Conservation (phyloP, 2,329 filamentous ascomycete species). For the Alternaria brassicicola region DNA sequence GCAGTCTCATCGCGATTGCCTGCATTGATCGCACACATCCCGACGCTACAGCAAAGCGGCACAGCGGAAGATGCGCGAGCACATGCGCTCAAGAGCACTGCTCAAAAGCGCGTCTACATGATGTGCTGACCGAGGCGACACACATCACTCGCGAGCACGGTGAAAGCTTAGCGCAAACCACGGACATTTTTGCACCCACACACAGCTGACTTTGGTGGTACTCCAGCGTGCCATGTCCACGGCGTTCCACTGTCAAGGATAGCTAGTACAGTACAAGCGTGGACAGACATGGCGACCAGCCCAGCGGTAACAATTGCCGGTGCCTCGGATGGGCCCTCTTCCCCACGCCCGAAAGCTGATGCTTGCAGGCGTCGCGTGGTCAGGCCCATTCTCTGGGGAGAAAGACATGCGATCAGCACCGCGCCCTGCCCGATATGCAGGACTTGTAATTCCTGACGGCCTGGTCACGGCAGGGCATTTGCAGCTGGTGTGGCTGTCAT, state of each 20-base stretch:
- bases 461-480: background rate
- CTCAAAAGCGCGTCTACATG: background rate
- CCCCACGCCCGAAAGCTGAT: slow-evolving; percentile 21
- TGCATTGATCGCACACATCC: background rate
- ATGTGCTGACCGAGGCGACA: background rate
- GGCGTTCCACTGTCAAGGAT: background rate
- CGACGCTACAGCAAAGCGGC: background rate
- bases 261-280: background rate
- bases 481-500: slow-evolving; percentile 2
- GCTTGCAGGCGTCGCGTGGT: slow-evolving; percentile 15
- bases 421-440: background rate
- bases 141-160: background rate
- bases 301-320: slow-evolving; percentile 20
- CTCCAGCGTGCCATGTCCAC: background rate
- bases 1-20: background rate
- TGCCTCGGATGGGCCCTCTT: slow-evolving; percentile 15
- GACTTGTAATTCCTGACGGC: background rate
- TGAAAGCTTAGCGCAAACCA: slow-evolving; percentile 16
- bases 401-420: slow-evolving; percentile 3
- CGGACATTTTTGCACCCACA: background rate
- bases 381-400: background rate
- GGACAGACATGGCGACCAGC: slow-evolving; percentile 5
- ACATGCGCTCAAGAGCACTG: background rate
- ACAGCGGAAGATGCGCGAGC: background rate
- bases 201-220: background rate